phyloP scores from a whole-genome alignment of 2,329 filamentous ascomycete genomes.

The Sphaerostilbella broomeana region DNA sequence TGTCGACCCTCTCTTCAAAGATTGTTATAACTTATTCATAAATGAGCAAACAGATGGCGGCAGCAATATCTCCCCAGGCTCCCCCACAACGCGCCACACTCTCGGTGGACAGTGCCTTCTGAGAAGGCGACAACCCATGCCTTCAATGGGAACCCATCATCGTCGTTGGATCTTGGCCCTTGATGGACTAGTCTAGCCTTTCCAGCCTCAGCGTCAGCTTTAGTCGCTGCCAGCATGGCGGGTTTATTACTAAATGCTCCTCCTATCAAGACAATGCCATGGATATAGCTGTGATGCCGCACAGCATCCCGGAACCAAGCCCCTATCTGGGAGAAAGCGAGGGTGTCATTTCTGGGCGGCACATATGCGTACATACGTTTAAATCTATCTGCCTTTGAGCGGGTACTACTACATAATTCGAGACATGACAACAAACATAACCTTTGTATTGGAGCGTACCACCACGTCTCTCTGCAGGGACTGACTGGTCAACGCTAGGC shows the following conservation, averaged over 20 bases:
- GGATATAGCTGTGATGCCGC: too few species aligned
- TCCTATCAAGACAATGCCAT: too few species aligned
- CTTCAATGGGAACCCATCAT: conserved; percentile 5
- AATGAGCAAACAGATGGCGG: conserved; percentile 11
- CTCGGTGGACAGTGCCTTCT: conserved; percentile 8
- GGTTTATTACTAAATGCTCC: too few species aligned
- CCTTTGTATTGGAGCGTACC: conserved; percentile 9
- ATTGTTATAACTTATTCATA: too few species aligned
- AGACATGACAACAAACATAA: neutral
- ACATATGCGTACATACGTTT: too few species aligned
- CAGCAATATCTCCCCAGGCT: conserved; percentile 11
- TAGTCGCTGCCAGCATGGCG: too few species aligned
- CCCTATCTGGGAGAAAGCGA: too few species aligned
- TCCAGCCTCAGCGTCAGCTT: conserved; percentile 7
- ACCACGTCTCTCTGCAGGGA: conserved; percentile 14
- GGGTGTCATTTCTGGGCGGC: too few species aligned
- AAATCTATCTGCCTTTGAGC: too few species aligned
- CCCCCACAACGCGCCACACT: conserved; percentile 12
- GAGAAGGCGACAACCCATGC: conserved; percentile 8
- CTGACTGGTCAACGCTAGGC: conserved; percentile 14
- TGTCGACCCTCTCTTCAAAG: conserved; percentile 5
- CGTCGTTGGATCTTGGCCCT: conserved; percentile 7
- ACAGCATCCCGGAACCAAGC: too few species aligned
- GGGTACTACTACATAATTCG: neutral
- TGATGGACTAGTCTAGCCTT: conserved; percentile 3